These are phyloP conservation scores for Amphibolis antarctica DNA, from an alignment of 106 monocot species.

Conservation along the genomic window DNA sequence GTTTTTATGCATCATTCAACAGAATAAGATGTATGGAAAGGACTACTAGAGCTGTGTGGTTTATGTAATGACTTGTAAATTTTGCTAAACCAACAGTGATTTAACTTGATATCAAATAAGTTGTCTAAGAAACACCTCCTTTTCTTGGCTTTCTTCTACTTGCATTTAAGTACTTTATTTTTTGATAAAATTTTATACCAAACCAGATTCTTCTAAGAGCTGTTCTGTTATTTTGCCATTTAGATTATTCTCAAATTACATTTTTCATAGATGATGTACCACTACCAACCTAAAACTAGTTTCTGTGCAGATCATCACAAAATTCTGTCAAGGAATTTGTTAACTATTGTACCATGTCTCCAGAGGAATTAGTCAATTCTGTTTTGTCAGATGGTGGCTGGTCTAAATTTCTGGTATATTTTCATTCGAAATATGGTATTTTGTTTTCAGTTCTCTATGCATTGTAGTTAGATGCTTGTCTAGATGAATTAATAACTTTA, in stretches of 20 bases:
- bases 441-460: not conserved
- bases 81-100: too few species aligned
- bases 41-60: too few species aligned
- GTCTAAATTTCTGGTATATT: constrained; percentile 65
- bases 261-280: not conserved
- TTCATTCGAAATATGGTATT: not conserved
- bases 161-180: too few species aligned
- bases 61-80: too few species aligned
- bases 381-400: constrained; percentile 85
- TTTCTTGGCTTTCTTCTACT: too few species aligned
- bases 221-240: not conserved
- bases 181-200: too few species aligned
- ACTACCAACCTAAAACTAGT: not conserved
- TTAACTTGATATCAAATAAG: too few species aligned
- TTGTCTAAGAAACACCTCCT: too few species aligned
- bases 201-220: too few species aligned
- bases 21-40: too few species aligned
- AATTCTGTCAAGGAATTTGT: constrained; percentile 38
- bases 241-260: not conserved
- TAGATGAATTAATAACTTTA: not conserved
- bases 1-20: too few species aligned
- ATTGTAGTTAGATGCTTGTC: not conserved
- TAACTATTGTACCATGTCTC: constrained; percentile 49
- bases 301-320: constrained; percentile 34
- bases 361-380: constrained; percentile 50